Conservation (phyloP, 108 stramenopile genomes). For the Pseudonitzschia multistriata region DNA sequence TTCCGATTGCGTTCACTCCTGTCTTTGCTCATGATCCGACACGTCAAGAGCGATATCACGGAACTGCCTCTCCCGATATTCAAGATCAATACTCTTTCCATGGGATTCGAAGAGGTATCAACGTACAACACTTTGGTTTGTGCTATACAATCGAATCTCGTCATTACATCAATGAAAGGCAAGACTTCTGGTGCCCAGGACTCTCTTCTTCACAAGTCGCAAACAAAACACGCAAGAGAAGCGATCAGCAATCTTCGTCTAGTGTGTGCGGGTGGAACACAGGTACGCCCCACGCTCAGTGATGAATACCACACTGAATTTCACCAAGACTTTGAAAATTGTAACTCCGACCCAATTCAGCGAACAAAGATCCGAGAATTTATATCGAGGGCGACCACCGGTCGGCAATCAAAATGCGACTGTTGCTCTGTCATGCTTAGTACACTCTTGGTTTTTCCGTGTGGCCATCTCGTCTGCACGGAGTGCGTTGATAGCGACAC, state of each 20-base stretch:
- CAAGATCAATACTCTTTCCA: conserved; percentile 31
- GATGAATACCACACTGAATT: conserved; percentile 60
- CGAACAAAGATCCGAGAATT: conserved; percentile 52
- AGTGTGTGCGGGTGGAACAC: conserved; percentile 69
- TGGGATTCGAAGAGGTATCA: conserved; percentile 58
- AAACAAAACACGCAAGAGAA: conserved; percentile 54
- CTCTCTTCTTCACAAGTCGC: conserved; percentile 68
- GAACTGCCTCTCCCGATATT: conserved; percentile 62
- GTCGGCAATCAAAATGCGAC: conserved; percentile 58
- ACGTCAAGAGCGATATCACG: conserved; percentile 70
- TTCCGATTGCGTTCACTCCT: conserved; percentile 60
- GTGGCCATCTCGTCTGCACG: conserved; percentile 74
- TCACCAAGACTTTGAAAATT: conserved; percentile 45
- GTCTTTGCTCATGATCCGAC: conserved; percentile 74
- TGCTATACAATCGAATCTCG: conserved; percentile 62
- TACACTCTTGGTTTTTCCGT: conserved; percentile 69
- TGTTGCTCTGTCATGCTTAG: conserved; percentile 63
- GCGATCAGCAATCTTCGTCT: conserved; percentile 72
- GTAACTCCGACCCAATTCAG: conserved; percentile 27
- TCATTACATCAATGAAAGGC: conserved; percentile 74
- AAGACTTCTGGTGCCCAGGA: conserved; percentile 81
- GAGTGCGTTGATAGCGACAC: conserved; percentile 66
- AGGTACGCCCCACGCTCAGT: conserved; percentile 52
- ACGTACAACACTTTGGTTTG: conserved; percentile 79
- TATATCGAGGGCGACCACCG: conserved; percentile 47